Evolutionary conservation across 1,284 basidiomycete species (phyloP).

Genomic region (Heterobasidion annosum): DNA sequence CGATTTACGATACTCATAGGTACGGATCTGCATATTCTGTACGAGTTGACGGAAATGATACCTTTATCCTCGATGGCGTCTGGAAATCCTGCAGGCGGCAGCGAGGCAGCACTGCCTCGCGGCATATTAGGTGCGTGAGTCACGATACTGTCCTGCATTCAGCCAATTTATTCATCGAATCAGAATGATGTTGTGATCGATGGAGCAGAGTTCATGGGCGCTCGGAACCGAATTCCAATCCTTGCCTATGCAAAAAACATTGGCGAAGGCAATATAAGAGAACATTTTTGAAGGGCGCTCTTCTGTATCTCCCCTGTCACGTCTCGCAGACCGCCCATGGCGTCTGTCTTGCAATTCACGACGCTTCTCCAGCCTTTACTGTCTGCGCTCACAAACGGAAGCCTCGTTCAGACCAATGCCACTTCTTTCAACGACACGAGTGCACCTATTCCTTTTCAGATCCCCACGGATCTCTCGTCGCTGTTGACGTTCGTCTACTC

Average conservation of each 20-base stretch:
- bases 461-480: slow-evolving; percentile 19
- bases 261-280: neutral
- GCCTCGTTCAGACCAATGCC: neutral
- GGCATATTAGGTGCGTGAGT: too few species aligned
- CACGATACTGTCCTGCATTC: neutral
- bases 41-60: too few species aligned
- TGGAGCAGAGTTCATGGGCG: too few species aligned
- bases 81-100: too few species aligned
- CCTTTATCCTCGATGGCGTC: too few species aligned
- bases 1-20: too few species aligned
- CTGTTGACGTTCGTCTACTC: slow-evolving; percentile 31
- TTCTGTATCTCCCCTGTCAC: neutral
- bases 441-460: neutral
- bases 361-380: neutral
- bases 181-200: neutral
- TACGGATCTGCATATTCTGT: too few species aligned
- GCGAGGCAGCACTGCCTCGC: too few species aligned
- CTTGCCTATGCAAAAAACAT: too few species aligned
- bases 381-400: neutral
- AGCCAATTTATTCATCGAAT: neutral
- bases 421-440: neutral
- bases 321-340: neutral
- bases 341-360: neutral
- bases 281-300: neutral
- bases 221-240: too few species aligned